Conservation (phyloP, 345 rosid species). For the Sapria himalayana region DNA sequence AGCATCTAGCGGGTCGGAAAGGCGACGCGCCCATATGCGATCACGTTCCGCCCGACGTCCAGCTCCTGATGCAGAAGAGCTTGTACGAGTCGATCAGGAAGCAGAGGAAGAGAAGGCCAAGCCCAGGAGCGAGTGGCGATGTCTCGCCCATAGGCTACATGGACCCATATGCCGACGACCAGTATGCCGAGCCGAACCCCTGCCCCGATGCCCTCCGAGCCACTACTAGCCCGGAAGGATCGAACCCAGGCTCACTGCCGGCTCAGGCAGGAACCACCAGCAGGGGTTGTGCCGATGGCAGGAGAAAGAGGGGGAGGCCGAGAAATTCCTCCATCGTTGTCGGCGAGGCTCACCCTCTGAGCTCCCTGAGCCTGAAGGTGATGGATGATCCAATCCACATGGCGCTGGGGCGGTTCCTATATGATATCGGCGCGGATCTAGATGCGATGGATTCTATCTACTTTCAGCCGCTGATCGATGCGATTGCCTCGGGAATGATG, state of each 20-base stretch:
- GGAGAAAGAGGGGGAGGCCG: constrained; percentile 26
- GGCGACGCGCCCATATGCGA: constrained; percentile 10
- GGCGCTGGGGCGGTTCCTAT: constrained; percentile 48
- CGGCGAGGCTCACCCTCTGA: constrained; percentile 9
- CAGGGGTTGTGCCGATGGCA: constrained; percentile 18
- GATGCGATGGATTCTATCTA: constrained; percentile 46
- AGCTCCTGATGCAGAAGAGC: constrained; percentile 12
- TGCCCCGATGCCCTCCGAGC: constrained; percentile 8
- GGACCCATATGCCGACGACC: constrained; percentile 1
- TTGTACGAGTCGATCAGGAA: constrained; percentile 6
- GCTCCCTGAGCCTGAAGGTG: constrained; percentile 14
- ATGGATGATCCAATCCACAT: constrained; percentile 20
- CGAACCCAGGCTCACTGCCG: constrained; percentile 6
- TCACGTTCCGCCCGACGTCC: constrained; percentile 8
- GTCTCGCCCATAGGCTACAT: constrained; percentile 6
- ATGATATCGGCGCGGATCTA: constrained; percentile 56
- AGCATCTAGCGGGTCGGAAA: constrained; percentile 18
- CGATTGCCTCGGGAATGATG: constrained; percentile 32
- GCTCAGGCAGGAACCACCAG: constrained; percentile 17
- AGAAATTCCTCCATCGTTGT: constrained; percentile 13
- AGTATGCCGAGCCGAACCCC: constrained; percentile 5
- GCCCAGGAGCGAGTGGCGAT: neutral
- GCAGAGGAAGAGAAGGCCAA: constrained; percentile 8
- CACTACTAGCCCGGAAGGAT: constrained; percentile 9
- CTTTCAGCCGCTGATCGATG: constrained; percentile 51